A percentile compares a stretch with the other conserved stretches of the same genome.
These are phyloP conservation scores for Thielaviopsis euricoi DNA, from an alignment of 2,329 filamentous ascomycete species.

Conservation along the genomic window DNA sequence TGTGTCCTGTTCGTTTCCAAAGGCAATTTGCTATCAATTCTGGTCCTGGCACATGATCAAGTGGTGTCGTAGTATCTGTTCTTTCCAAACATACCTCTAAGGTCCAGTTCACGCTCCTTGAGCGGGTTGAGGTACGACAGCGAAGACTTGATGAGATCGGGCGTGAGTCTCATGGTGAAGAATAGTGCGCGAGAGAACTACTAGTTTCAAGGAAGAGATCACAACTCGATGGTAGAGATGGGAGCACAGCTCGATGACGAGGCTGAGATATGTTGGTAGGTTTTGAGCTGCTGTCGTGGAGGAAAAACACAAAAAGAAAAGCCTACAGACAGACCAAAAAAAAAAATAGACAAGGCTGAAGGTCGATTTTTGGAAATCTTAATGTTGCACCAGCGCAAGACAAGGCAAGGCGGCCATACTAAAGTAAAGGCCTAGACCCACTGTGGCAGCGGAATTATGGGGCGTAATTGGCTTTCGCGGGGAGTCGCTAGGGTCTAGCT, in stretches of 20 bases:
- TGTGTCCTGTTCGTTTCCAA: constrained; percentile 61
- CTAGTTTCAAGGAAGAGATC: background rate
- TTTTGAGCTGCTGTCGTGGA: background rate
- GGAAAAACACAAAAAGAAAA: background rate
- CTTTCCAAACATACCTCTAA: constrained; percentile 96
- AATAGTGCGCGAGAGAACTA: background rate
- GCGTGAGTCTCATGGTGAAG: constrained; percentile 72
- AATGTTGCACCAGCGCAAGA: background rate
- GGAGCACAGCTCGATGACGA: background rate
- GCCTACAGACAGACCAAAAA: background rate
- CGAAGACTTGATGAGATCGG: constrained; percentile 84
- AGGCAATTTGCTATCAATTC: constrained; percentile 58
- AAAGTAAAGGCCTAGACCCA: background rate
- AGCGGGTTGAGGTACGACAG: constrained; percentile 97
- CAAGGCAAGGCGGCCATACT: background rate
- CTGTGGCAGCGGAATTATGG: background rate
- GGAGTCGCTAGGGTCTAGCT: background rate
- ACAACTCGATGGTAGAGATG: no score
- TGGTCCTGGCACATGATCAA: constrained; percentile 39
- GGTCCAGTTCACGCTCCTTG: constrained; percentile 96
- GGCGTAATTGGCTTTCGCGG: background rate
- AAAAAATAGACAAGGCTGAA: constrained; percentile 10
- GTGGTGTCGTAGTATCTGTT: constrained; percentile 86
- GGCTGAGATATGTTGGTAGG: background rate
- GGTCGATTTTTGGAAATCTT: constrained; percentile 1